Base-by-base conservation (phyloP, 129 eudicot species). In the Chrysanthemum seticuspe region DNA sequence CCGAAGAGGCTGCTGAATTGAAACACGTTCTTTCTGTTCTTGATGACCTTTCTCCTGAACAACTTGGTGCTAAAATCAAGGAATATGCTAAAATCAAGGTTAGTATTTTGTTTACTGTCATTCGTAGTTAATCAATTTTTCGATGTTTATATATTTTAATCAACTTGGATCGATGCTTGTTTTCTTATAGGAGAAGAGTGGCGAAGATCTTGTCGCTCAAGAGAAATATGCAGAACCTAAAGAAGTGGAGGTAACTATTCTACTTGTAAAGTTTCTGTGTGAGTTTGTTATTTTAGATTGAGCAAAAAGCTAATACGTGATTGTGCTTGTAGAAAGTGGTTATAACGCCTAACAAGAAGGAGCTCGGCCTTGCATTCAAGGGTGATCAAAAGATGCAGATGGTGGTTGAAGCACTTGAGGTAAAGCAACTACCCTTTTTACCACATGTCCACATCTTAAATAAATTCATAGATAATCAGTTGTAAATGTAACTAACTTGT, bases 371-470 rank as follows among this genome's bases (percentile, higher is more conserved):
- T 79, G 88, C 85, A 25, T 88, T 88, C 59, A 85, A 83, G 83
- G 86, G 91, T 58, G 73, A 65, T 73, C 86, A 83, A 48, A 83
- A 86, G 75, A 23, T 23, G 25, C 25, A 23, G 25, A 81, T 76
- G 85, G 87, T 87, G 48, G 72, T 67, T 79, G 88, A 85, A 85
- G 88, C 90, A 2, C 50, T 85, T 49, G 86, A 85, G 87, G 90
- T 85, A 81, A 25, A 27, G 3, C 8, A 47, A 13, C 16, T 36
- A 1, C 11, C 61, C 40, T 53, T 54, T 58, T 56, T 19, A 31
- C 36, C 36, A 31, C 6, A 31, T 31, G 6, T 31, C 36, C 36
- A 31, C 6, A 31, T 31, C 36, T 31, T 31, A 4, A 0, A 31
- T 4, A 31, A 31, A 31, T 31, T 31, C 25, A 23, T 23, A 23